These are phyloP conservation scores for Tripterygium wilfordii DNA, from an alignment of 177 flowering plant genomes.

Conservation along the genomic window DNA sequence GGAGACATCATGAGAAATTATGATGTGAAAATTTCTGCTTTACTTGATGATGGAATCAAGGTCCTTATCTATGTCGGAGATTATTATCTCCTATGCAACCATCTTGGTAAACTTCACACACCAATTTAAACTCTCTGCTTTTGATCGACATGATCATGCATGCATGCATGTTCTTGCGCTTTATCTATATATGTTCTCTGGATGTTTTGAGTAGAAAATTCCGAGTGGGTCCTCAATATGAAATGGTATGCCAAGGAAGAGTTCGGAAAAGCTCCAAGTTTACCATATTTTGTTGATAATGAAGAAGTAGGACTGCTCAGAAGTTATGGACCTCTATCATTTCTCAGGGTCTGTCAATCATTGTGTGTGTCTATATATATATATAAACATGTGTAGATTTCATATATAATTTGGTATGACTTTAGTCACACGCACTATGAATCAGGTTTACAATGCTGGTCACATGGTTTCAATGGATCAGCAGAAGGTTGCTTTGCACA, in stretches of 20 bases:
- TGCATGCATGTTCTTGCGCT: too few species aligned
- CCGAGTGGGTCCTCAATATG: constrained; percentile 75
- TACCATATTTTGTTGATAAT: constrained; percentile 49
- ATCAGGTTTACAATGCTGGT: too few species aligned
- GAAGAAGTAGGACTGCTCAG: constrained; percentile 51
- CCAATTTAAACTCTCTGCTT: not conserved
- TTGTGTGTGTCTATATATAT: too few species aligned
- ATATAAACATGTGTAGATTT: too few species aligned
- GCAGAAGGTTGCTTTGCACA: too few species aligned
- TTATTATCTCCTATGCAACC: constrained; percentile 71
- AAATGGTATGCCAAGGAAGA: constrained; percentile 72
- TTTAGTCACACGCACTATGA: too few species aligned
- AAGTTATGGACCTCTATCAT: constrained; percentile 57
- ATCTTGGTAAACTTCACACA: constrained; percentile 47
- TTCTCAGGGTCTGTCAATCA: constrained; percentile 70
- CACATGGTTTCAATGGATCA: too few species aligned
- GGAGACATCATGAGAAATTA: constrained; percentile 68
- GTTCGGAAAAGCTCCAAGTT: constrained; percentile 37
- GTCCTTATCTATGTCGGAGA: constrained; percentile 65
- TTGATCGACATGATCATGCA: not conserved
- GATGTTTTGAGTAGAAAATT: constrained; percentile 48
- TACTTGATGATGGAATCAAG: constrained; percentile 63
- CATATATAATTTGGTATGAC: too few species aligned
- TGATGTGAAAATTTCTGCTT: constrained; percentile 61
- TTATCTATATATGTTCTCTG: too few species aligned